phyloP scores from a whole-genome alignment of 305 asterid species.

The Rubia tinctorum region DNA sequence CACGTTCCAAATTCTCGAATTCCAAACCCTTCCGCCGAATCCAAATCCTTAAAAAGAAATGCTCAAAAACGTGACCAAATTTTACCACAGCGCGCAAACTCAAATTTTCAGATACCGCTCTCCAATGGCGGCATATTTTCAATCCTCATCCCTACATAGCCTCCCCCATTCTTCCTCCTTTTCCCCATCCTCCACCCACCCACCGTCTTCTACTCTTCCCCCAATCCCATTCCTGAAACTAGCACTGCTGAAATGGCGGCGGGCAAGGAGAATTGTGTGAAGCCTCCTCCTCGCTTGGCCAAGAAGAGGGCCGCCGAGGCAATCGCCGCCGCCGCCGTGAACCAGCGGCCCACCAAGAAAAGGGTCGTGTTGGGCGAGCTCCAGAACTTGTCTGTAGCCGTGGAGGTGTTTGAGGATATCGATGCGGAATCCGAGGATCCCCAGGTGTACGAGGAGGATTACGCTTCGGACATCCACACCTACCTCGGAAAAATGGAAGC shows the following conservation, averaged over 20 bases:
- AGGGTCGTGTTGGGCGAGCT: constrained; percentile 66
- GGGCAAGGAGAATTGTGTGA: constrained; percentile 38
- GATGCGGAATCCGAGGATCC: constrained; percentile 42
- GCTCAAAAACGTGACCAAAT: not conserved
- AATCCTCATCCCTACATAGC: constrained; percentile 12
- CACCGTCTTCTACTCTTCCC: not conserved
- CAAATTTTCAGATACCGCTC: constrained; percentile 5
- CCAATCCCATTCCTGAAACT: not conserved
- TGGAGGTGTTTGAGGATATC: constrained; percentile 24
- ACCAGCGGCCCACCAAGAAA: constrained; percentile 29
- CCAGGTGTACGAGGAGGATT: constrained; percentile 52
- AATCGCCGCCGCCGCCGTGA: constrained; percentile 19
- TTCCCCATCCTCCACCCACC: not conserved
- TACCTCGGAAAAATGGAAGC: constrained; percentile 70
- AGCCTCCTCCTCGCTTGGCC: constrained; percentile 54
- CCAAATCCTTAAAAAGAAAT: not conserved
- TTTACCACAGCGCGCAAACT: constrained; percentile 2
- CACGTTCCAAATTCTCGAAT: constrained; percentile 4
- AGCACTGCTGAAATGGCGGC: constrained; percentile 28
- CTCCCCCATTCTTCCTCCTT: not conserved
- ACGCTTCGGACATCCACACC: constrained; percentile 60
- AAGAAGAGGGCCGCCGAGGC: constrained; percentile 63
- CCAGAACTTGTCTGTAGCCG: constrained; percentile 25
- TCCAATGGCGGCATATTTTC: constrained; percentile 22
- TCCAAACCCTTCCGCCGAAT: constrained; percentile 4